Conservation (phyloP, 129 eudicot species). For the Sambucus nigra region DNA sequence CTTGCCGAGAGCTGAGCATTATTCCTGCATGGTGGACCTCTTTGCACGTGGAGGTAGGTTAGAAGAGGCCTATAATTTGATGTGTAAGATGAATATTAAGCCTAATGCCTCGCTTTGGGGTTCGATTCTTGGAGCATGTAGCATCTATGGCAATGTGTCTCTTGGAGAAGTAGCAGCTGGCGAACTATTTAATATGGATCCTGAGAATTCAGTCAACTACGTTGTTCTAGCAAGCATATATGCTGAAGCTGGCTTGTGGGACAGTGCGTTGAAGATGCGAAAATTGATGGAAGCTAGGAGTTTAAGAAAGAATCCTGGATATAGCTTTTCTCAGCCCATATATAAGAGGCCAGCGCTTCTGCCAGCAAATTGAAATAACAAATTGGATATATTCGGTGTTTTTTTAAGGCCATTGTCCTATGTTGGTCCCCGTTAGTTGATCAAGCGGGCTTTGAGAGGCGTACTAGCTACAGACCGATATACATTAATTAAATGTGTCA, state of each 20-base stretch:
- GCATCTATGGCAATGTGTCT: slow-evolving; percentile 34
- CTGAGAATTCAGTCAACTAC: slow-evolving; percentile 37
- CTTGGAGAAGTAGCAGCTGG: slow-evolving; percentile 50
- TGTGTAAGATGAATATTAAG: slow-evolving; percentile 28
- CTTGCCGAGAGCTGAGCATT: slow-evolving; percentile 53
- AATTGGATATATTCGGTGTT: too few relatives aligned
- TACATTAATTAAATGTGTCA: too few relatives aligned
- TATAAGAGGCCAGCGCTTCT: slow-evolving; percentile 16
- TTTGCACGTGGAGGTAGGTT: slow-evolving; percentile 59
- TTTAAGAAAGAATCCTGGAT: slow-evolving; percentile 37
- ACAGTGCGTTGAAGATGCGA: slow-evolving; percentile 32
- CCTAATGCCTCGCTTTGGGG: slow-evolving; percentile 55
- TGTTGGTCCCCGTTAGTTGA: too few relatives aligned
- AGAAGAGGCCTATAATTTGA: slow-evolving; percentile 46
- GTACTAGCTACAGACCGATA: too few relatives aligned
- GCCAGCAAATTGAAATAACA: too few relatives aligned
- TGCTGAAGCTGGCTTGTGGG: slow-evolving; percentile 69
- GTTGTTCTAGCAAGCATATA: slow-evolving; percentile 54
- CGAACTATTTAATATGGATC: slow-evolving; percentile 32
- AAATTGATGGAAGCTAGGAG: slow-evolving; percentile 30
- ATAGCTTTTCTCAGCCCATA: slow-evolving; percentile 28
- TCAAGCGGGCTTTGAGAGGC: too few relatives aligned
- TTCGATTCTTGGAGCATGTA: slow-evolving; percentile 68
- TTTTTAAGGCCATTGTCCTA: too few relatives aligned
- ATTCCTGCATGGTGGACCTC: slow-evolving; percentile 68